phyloP scores from a whole-genome alignment of 805 yeast genomes.

The Candida ortonii region DNA sequence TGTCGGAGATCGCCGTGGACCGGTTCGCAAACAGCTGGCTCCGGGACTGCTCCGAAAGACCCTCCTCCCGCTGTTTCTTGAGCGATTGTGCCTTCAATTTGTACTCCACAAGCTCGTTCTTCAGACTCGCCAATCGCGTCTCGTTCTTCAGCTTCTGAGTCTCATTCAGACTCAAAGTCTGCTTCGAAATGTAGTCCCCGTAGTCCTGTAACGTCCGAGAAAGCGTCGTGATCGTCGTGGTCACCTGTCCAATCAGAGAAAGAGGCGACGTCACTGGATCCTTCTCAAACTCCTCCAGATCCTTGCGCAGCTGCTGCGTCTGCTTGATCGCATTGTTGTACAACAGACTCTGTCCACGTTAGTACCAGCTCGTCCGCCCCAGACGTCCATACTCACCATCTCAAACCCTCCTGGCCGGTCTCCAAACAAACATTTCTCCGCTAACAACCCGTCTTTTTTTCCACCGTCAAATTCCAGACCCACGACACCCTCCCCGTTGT shows the following conservation, averaged over 20 bases:
- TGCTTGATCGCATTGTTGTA: slow-evolving; percentile 90
- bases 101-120: slow-evolving; percentile 44
- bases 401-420: too few relatives aligned
- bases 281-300: slow-evolving; percentile 62
- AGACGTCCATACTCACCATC: too few relatives aligned
- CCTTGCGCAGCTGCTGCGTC: slow-evolving; percentile 67
- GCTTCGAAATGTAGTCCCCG: slow-evolving; percentile 44
- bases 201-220: slow-evolving; percentile 62
- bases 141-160: slow-evolving; percentile 56
- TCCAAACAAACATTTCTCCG: too few relatives aligned
- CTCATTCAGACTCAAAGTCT: slow-evolving; percentile 46
- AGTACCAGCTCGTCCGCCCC: too few relatives aligned
- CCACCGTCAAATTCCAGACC: too few relatives aligned
- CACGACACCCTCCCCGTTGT: too few relatives aligned
- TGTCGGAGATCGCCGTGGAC: slow-evolving; percentile 36
- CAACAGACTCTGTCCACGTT: slow-evolving; percentile 60
- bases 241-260: slow-evolving; percentile 58
- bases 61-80: slow-evolving; percentile 53
- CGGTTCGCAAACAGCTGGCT: slow-evolving; percentile 46
- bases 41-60: slow-evolving; percentile 43
- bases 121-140: slow-evolving; percentile 59
- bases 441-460: too few relatives aligned
- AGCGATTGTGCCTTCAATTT: slow-evolving; percentile 51
- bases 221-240: slow-evolving; percentile 76
- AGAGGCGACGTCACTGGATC: slow-evolving; percentile 69